Percentiles rank a stretch among this genome's conserved stretches.
phyloP scores from a whole-genome alignment of 106 monocot species.

The Iris macrosiphon region DNA sequence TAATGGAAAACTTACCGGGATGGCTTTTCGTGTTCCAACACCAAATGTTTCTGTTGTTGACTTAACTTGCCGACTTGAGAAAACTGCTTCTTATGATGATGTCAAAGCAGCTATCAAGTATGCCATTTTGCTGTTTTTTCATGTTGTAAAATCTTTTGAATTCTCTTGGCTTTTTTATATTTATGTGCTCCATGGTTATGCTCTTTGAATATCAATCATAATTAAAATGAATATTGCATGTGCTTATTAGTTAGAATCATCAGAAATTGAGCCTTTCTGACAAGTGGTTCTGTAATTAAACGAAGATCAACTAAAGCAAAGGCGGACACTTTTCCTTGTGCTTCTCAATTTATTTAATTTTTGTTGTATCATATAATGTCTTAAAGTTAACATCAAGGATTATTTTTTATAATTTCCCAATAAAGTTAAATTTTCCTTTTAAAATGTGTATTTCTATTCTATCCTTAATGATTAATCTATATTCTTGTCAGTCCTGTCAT shows the following conservation, averaged over 20 bases:
- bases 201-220: too few species aligned
- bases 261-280: background rate
- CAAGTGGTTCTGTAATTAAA: background rate
- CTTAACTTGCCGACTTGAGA: conserved; percentile 88
- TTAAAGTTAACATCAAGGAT: background rate
- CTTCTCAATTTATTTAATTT: background rate
- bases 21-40: conserved; percentile 97
- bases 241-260: background rate
- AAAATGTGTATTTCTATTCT: too few species aligned
- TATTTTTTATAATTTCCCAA: background rate
- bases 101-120: conserved; percentile 94
- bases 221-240: too few species aligned
- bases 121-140: conserved; percentile 6
- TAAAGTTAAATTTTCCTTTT: too few species aligned
- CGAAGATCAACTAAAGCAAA: too few species aligned
- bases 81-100: conserved; percentile 85
- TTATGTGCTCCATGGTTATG: too few species aligned
- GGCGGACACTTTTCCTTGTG: background rate
- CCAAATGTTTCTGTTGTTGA: conserved; percentile 98
- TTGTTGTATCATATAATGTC: background rate
- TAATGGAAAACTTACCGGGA: conserved; percentile 95
- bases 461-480: too few species aligned
- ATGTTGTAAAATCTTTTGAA: background rate
- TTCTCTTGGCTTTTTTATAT: too few species aligned
- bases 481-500: too few species aligned